phyloP scores from a whole-genome alignment of 2,329 filamentous ascomycete genomes.

The Phaeosphaeria sp. region DNA sequence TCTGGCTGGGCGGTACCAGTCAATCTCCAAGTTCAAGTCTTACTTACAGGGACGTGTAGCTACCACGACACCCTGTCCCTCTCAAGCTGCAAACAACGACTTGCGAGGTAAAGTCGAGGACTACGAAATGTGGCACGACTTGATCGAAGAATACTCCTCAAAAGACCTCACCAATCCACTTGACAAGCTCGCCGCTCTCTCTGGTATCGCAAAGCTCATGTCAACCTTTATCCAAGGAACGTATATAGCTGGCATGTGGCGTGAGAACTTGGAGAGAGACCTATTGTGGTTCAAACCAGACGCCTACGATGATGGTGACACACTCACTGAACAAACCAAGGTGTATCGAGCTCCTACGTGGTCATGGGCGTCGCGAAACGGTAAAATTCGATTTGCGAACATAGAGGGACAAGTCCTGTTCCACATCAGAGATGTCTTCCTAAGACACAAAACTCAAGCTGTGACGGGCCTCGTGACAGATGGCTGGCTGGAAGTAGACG shows the following conservation, averaged over 20 bases:
- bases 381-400: neutral
- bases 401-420: neutral
- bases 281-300: slow-evolving; percentile 1
- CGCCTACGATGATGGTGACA: neutral
- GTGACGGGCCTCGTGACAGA: slow-evolving; percentile 8
- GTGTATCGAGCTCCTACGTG: slow-evolving; percentile 18
- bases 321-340: neutral
- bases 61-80: neutral
- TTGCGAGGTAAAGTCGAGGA: neutral
- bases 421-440: slow-evolving; percentile 7
- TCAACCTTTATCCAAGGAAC: neutral
- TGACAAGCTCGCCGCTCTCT: slow-evolving; percentile 18
- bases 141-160: neutral
- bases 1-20: too few relatives aligned
- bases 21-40: neutral
- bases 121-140: neutral
- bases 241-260: slow-evolving; percentile 20
- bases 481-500: slow-evolving; percentile 9
- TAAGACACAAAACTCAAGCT: slow-evolving; percentile 10
- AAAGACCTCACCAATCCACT: slow-evolving; percentile 3
- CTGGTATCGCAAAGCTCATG: slow-evolving; percentile 15
- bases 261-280: slow-evolving; percentile 1
- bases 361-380: slow-evolving; percentile 20
- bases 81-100: neutral
- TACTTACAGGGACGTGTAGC: neutral